These are phyloP conservation scores for Candida buenavistaensis DNA, from an alignment of 1,139 yeast genomes.

Conservation along the genomic window DNA sequence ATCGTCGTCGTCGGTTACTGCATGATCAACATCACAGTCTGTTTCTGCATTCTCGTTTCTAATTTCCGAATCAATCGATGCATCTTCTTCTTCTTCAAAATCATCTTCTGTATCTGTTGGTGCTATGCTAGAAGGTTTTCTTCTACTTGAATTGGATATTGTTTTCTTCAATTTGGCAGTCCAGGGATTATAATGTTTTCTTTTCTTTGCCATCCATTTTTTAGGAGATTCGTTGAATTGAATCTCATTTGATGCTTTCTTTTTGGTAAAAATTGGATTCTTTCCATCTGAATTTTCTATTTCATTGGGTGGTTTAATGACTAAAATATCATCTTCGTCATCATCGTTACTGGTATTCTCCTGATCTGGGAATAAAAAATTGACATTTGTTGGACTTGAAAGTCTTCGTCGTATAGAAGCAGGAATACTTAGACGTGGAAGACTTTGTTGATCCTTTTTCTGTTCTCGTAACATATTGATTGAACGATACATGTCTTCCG, in stretches of 20 bases:
- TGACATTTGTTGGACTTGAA: conserved; percentile 1
- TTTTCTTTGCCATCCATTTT: conserved; percentile 10
- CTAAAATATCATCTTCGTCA: conserved; percentile 76
- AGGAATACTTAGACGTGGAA: not conserved
- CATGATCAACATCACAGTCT: conserved; percentile 16
- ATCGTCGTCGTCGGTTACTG: conserved; percentile 17
- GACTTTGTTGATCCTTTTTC: conserved; percentile 15
- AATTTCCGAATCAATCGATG: conserved; percentile 17
- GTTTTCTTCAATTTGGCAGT: conserved; percentile 17
- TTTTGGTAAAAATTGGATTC: conserved; percentile 33
- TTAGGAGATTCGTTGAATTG: conserved; percentile 21
- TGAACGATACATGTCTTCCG: conserved; percentile 82
- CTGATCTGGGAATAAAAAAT: conserved; percentile 12
- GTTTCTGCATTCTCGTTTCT: conserved; percentile 12
- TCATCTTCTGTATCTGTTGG: conserved; percentile 13
- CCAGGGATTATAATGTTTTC: conserved; percentile 15
- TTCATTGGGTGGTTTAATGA: conserved; percentile 78
- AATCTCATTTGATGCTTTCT: conserved; percentile 12
- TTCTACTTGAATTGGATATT: conserved; percentile 22
- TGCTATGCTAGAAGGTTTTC: conserved; percentile 14
- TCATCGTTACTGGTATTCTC: conserved; percentile 17
- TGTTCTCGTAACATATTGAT: conserved; percentile 61
- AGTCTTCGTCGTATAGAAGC: not conserved
- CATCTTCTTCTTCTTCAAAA: conserved; percentile 14
- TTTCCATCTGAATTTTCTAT: conserved; percentile 43